Evolutionary conservation across 352 stramenopile genomes (phyloP).

Genomic region (Paralagenidium karlingii): DNA sequence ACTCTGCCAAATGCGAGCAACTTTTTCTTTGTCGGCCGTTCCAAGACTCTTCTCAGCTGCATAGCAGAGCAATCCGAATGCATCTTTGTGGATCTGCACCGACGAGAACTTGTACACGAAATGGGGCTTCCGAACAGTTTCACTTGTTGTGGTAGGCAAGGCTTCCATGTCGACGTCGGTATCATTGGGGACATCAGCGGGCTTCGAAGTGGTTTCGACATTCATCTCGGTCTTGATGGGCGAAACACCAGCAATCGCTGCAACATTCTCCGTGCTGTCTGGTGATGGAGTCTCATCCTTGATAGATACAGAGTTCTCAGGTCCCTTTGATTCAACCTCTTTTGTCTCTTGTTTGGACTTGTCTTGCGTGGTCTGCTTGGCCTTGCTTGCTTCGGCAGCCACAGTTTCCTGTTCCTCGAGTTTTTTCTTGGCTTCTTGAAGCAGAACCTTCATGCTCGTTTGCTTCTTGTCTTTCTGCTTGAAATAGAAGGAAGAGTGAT

Average conservation of each 20-base stretch:
- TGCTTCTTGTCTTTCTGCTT: slow-evolving; percentile 97
- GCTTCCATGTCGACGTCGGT: slow-evolving; percentile 11
- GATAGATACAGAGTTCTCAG: not conserved
- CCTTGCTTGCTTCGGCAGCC: slow-evolving; percentile 4
- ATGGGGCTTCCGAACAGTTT: slow-evolving; percentile 64
- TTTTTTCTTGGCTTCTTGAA: slow-evolving; percentile 81
- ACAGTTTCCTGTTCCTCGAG: slow-evolving; percentile 34
- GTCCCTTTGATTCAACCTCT: not conserved
- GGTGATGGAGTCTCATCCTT: not conserved
- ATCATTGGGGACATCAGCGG: slow-evolving; percentile 1
- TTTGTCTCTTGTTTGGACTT: not conserved
- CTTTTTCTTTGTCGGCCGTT: slow-evolving; percentile 71
- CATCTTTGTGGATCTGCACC: slow-evolving; percentile 77
- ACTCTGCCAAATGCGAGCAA: slow-evolving; percentile 68
- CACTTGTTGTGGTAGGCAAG: slow-evolving; percentile 3
- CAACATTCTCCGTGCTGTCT: not conserved
- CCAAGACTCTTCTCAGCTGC: slow-evolving; percentile 67
- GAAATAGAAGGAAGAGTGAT: slow-evolving; percentile 99
- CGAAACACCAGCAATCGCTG: not conserved
- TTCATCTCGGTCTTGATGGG: not conserved
- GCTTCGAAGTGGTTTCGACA: slow-evolving; percentile 11
- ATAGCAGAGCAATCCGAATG: slow-evolving; percentile 64
- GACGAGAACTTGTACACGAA: slow-evolving; percentile 63
- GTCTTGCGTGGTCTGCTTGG: not conserved
- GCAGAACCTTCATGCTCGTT: slow-evolving; percentile 90